Evolutionary conservation across 2,329 filamentous ascomycete genomes (phyloP), one percentile per base, ranked within the genome.

Genomic region (Apiospora marii): DNA sequence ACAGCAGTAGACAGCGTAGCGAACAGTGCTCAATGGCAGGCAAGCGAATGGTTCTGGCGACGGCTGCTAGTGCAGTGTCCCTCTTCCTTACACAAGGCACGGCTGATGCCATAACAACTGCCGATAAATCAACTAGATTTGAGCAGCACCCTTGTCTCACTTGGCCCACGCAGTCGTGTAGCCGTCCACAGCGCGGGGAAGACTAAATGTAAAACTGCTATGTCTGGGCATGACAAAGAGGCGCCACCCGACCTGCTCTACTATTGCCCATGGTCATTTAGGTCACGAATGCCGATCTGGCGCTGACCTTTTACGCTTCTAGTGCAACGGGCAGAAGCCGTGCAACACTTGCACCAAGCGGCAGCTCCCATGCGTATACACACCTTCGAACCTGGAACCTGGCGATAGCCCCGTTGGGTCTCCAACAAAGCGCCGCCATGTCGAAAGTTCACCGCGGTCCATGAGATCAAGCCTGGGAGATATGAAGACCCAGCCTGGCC

Each of bases 291-390:
- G 58, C 58, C 58, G 58, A 64, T 19, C 49, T 41, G 37, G 53
- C 71, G 68, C 70, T 74, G 67, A 74, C 70, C 44, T 67, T 61
- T 68, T 67, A 51, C 19, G 5, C 4, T 30, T 58, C 30, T 75
- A 91, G 89, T 91, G 89, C 80, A 89, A 91, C 80, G 89, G 89
- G 37, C 78, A 84, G 67, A 84, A 83, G 70, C 89, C 89, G 49
- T 92, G 90, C 80, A 85, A 85, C 73, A 88, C 87, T 34, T 92
- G 90, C 80, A 81, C 83, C 64, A 91, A 89, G 81, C 86, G 88
- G 79, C 82, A 78, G 27, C 78, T 87, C 71, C 77, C 75, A 4
- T 89, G 87, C 75, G 76, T 81, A 41, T 89, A 88, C 76, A 81
- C 81, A n/a, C 75, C 83, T 73, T 76, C 79, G 70, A 77, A 73